These are phyloP conservation scores for Eucalyptus pauciflora DNA, from an alignment of 345 rosid species.

Conservation along the genomic window DNA sequence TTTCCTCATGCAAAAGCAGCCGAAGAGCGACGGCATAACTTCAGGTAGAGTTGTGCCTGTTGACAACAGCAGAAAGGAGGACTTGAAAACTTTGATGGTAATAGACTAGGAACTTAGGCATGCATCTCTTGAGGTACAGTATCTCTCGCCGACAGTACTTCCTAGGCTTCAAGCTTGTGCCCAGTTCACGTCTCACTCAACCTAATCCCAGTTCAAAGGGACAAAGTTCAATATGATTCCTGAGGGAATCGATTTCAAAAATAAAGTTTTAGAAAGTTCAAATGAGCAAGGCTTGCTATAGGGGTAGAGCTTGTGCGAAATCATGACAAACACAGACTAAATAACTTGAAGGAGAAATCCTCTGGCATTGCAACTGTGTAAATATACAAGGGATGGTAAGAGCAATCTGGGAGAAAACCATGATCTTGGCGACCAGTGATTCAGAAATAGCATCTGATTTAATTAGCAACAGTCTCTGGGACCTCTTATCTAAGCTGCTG, in stretches of 20 bases:
- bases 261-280: not conserved
- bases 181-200: not conserved
- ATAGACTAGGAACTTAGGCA: not conserved
- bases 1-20: constrained; percentile 36
- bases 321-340: not conserved
- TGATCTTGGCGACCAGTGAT: not conserved
- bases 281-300: not conserved
- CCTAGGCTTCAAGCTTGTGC: not conserved
- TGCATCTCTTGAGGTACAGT: not conserved
- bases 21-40: constrained; percentile 30
- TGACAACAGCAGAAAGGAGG: not conserved
- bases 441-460: not conserved
- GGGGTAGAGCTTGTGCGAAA: not conserved
- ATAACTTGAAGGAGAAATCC: not conserved
- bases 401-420: not conserved
- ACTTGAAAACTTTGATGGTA: not conserved
- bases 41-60: not conserved
- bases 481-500: not conserved
- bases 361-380: not conserved
- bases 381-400: not conserved
- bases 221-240: not conserved
- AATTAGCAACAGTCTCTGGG: not conserved
- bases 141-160: not conserved
- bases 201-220: not conserved
- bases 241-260: not conserved